phyloP scores from a whole-genome alignment of 768 basidiomycete genomes.

The Amanita fuliginea region DNA sequence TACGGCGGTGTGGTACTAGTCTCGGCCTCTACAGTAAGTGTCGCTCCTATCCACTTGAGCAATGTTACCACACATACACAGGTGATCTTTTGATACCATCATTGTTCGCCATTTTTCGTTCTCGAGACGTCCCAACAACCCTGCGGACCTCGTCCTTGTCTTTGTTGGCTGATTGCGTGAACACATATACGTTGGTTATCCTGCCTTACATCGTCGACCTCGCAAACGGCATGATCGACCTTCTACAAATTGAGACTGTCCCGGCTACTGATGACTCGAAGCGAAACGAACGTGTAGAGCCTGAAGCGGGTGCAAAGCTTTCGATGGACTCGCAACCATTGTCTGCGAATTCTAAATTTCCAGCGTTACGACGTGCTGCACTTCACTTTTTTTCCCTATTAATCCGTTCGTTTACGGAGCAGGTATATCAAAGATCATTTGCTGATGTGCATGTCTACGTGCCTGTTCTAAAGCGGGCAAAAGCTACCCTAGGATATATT shows the following conservation, averaged over 20 bases:
- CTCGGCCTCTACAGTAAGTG: constrained; percentile 57
- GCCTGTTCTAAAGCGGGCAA: constrained; percentile 35
- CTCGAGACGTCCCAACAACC: constrained; percentile 51
- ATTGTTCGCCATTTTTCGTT: constrained; percentile 53
- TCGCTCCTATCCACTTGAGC: neutral
- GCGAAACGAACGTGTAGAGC: neutral
- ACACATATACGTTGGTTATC: constrained; percentile 51
- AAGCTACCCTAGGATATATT: constrained; percentile 58
- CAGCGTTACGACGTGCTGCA: constrained; percentile 76
- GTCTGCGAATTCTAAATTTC: constrained; percentile 50
- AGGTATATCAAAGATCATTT: constrained; percentile 33
- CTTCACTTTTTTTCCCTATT: constrained; percentile 71
- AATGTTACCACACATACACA: constrained; percentile 22
- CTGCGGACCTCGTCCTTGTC: constrained; percentile 52
- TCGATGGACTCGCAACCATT: constrained; percentile 50
- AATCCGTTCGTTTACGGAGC: constrained; percentile 45
- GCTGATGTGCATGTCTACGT: constrained; percentile 20
- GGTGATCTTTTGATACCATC: constrained; percentile 66
- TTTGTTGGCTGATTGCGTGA: constrained; percentile 65
- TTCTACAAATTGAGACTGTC: constrained; percentile 56
- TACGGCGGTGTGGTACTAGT: constrained; percentile 60
- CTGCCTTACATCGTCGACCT: constrained; percentile 54
- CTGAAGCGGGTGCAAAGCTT: constrained; percentile 4
- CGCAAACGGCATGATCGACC: constrained; percentile 58
- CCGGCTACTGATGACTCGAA: constrained; percentile 12